Conservation (phyloP, 2,329 filamentous ascomycete genomes). For the Ilyonectria sp. region DNA sequence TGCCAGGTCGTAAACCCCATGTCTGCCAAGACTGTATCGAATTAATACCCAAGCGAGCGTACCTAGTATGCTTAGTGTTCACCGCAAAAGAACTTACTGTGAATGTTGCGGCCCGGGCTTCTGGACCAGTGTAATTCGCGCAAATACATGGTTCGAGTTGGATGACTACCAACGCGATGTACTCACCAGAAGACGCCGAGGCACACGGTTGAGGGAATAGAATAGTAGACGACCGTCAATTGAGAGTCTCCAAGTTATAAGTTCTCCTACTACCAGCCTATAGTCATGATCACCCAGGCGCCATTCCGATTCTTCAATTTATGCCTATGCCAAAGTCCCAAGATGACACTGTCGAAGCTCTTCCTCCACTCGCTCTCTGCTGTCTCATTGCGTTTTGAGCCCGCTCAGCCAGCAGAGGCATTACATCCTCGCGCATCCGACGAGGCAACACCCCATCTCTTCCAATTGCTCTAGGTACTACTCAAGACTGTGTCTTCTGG, state of each 20-base stretch:
- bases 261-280: neutral
- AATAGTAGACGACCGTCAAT: neutral
- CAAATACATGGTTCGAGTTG: neutral
- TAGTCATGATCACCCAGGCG: neutral
- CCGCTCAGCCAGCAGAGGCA: neutral
- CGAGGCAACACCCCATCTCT: neutral
- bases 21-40: neutral
- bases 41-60: neutral
- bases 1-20: neutral
- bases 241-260: neutral
- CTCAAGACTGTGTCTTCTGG: neutral
- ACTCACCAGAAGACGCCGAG: neutral
- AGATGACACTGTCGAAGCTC: slow-evolving; percentile 1
- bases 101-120: neutral
- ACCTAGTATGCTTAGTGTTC: neutral
- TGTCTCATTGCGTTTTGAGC: neutral
- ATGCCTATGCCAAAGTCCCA: neutral
- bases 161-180: neutral
- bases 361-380: neutral
- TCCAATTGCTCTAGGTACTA: neutral
- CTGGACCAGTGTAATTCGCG: neutral
- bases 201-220: neutral
- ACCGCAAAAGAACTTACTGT: neutral
- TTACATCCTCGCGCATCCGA: neutral
- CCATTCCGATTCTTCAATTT: neutral